These are phyloP conservation scores for Gorgonomyces haynaldii DNA, from an alignment of 192 early-diverging fungal genomes.

Conservation along the genomic window DNA sequence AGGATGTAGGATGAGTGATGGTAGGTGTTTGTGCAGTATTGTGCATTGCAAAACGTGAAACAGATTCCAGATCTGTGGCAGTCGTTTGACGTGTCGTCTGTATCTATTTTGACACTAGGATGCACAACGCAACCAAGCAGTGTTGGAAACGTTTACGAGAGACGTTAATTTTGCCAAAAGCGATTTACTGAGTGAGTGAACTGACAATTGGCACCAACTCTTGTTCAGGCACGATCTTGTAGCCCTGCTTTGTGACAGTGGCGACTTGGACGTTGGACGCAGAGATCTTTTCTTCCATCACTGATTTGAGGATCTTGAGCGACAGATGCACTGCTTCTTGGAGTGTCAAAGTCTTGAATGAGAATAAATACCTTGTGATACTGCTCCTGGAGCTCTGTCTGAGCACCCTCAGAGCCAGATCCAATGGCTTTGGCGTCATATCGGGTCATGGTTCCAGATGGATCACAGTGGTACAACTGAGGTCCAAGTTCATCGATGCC, in stretches of 20 bases:
- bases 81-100: too few species aligned
- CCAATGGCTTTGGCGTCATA: conserved; percentile 99
- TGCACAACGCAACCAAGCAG: too few species aligned
- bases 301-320: conserved; percentile 94
- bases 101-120: too few species aligned
- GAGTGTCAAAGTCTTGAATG: conserved; percentile 61
- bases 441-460: conserved; percentile 90
- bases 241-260: conserved; percentile 73
- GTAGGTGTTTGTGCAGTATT: too few species aligned
- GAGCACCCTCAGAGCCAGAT: conserved; percentile 96
- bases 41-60: too few species aligned
- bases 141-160: too few species aligned
- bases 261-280: conserved; percentile 92
- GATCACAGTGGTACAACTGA: conserved; percentile 96
- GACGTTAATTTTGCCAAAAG: too few species aligned
- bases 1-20: too few species aligned
- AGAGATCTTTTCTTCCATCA: conserved; percentile 99
- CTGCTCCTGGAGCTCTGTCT: conserved; percentile 93
- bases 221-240: conserved; percentile 64
- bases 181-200: too few species aligned
- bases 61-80: too few species aligned
- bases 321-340: conserved; percentile 79
- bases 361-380: conserved; percentile 62
- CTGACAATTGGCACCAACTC: too few species aligned
- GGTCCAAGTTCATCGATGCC: conserved; percentile 95